These are phyloP conservation scores for Cystobasidiaceae sp. DNA, from an alignment of 1,284 basidiomycete species.

Conservation along the genomic window DNA sequence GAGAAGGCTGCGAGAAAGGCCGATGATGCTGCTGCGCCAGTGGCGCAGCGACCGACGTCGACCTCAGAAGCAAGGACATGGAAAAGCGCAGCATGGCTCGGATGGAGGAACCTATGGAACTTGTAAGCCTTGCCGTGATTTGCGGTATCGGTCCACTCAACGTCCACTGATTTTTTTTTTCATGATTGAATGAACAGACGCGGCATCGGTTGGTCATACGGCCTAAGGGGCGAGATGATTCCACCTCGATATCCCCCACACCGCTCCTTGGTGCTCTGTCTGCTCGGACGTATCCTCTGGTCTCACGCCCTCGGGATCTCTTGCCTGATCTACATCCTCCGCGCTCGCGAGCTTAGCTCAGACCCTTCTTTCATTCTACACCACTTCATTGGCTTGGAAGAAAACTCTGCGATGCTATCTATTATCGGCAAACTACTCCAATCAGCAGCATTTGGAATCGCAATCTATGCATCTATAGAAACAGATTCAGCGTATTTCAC, in stretches of 20 bases:
- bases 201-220: constrained; percentile 10
- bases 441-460: background rate
- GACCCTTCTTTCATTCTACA: background rate
- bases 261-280: background rate
- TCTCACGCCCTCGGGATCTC: background rate
- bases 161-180: no score
- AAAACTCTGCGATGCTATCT: background rate
- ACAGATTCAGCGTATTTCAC: background rate
- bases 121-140: background rate
- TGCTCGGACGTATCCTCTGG: background rate
- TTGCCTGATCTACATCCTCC: background rate
- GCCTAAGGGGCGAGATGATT: background rate
- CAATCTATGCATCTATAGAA: constrained; percentile 1
- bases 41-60: no score
- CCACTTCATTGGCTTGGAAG: background rate
- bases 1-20: no score
- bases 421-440: background rate
- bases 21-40: no score
- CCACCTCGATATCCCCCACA: background rate
- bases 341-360: background rate
- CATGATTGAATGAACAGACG: no score
- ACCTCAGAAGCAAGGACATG: no score
- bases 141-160: background rate
- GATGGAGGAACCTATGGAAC: background rate
- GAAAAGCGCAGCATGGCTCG: background rate